Evolutionary conservation across 176 grass and related monocot species (phyloP).

Genomic region (Thinopyrum elongatum): DNA sequence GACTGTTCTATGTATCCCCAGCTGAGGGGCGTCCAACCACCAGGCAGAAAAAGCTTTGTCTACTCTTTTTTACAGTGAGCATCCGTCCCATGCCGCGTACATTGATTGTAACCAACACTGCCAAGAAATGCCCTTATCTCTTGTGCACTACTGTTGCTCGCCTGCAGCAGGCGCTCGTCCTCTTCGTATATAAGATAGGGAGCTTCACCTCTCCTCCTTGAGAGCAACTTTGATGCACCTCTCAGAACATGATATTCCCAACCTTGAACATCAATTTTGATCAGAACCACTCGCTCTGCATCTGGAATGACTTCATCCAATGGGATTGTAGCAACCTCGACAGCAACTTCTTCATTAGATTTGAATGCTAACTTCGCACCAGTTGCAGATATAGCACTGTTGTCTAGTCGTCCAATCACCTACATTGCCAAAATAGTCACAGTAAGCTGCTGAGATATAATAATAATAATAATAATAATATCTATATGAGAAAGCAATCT

Average conservation of each 20-base stretch:
- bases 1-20: neutral
- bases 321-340: conserved; percentile 73
- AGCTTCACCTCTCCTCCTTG: conserved; percentile 73
- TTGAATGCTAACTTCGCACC: conserved; percentile 92
- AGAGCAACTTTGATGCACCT: conserved; percentile 64
- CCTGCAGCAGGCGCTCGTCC: conserved; percentile 75
- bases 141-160: conserved; percentile 73
- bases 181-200: conserved; percentile 95
- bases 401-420: conserved; percentile 89
- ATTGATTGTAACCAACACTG: conserved; percentile 75
- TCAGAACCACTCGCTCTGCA: conserved; percentile 51
- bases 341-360: conserved; percentile 67
- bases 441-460: conserved; percentile 4
- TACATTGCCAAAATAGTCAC: conserved; percentile 30
- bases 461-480: neutral
- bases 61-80: conserved; percentile 84
- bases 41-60: conserved; percentile 18
- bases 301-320: conserved; percentile 85
- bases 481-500: conserved; percentile 14
- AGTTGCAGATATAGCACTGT: conserved; percentile 96
- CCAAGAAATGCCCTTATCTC: conserved; percentile 79
- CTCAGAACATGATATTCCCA: conserved; percentile 90
- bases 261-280: conserved; percentile 96
- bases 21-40: neutral
- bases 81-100: conserved; percentile 56